Conservation (phyloP, 2,329 filamentous ascomycete genomes). For the Paracorniculantispora psalliotae region DNA sequence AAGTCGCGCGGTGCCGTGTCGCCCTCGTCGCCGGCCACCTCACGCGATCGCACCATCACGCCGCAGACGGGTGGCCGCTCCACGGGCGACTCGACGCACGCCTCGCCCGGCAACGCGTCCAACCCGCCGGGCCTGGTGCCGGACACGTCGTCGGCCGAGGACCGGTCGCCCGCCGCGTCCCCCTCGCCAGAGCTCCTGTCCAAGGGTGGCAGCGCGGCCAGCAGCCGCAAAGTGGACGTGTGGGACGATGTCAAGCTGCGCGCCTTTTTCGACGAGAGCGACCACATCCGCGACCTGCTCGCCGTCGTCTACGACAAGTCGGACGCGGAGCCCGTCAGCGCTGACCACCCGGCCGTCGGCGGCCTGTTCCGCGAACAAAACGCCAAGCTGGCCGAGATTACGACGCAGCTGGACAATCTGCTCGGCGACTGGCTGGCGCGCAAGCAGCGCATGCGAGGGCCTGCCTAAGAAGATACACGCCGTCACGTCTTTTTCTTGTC, state of each 20-base stretch:
- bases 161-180: slow-evolving; percentile 58
- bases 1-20: neutral
- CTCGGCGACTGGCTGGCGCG: slow-evolving; percentile 75
- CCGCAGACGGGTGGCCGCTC: slow-evolving; percentile 22
- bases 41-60: slow-evolving; percentile 26
- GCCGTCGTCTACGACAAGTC: slow-evolving; percentile 90
- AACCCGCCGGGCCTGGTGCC: slow-evolving; percentile 63
- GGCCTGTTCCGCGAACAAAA: slow-evolving; percentile 83
- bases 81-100: slow-evolving; percentile 53
- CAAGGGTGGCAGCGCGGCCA: slow-evolving; percentile 34
- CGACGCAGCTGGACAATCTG: slow-evolving; percentile 81
- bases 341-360: slow-evolving; percentile 80
- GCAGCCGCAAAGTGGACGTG: slow-evolving; percentile 32
- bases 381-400: slow-evolving; percentile 80
- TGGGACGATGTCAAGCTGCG: slow-evolving; percentile 87
- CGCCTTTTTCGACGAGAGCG: slow-evolving; percentile 85
- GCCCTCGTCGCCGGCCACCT: neutral
- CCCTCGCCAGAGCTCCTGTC: slow-evolving; percentile 57
- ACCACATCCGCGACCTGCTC: slow-evolving; percentile 83
- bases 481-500: neutral
- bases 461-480: slow-evolving; percentile 27
- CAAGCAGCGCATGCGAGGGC: slow-evolving; percentile 55
- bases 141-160: slow-evolving; percentile 68
- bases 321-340: slow-evolving; percentile 69
- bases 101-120: slow-evolving; percentile 34